Evolutionary conservation across 2,329 filamentous ascomycete genomes (phyloP), one percentile per base, ranked within the genome.

Genomic region (Pseudopithomyces chartarum): DNA sequence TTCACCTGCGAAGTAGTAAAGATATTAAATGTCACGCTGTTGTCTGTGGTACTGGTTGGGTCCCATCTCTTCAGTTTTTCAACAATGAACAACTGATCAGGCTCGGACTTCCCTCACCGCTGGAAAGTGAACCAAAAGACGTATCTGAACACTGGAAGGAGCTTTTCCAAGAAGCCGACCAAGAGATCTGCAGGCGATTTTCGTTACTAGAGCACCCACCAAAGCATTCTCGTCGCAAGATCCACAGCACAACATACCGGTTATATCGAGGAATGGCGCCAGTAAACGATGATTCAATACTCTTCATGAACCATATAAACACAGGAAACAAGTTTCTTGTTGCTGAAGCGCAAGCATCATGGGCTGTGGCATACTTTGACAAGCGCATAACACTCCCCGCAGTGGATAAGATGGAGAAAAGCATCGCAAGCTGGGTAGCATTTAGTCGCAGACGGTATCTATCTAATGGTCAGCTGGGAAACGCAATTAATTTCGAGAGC

Each of bases 1-100:
- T 68, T 13, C 50, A 47, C 10, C 56, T 71, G 6, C 48, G 52
- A 20, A 26, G 56, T 22, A 64, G 59, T 5, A 19, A 42, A 19
- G 36, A 39, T 20, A n/a, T 42, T 52, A 52, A 6, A 29, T 59
- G 59, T 43, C 68, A 73, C 36, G 60, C 61, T 8, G 39, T 73
- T 8, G n/a, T 72, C 2, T 67, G 59, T 38, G 67, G 68, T 19
- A 73, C 69, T 6, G 68, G 70, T 22, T 71, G 61, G 62, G 40
- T 47, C 20, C 33, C n/a, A 5, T 33, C 42, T 1, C 56, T 64
- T 3, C 26, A 52, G 4, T 43, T 65, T 10, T 63, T 66, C 48
- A 36, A 50, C 26, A n/a, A 45, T 8, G 38, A 56, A 6, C 40
- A 48, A 5, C 42, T 38, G 13, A 54, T 50, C 0, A 1, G 43